phyloP scores from a whole-genome alignment of 2,329 filamentous ascomycete species.

The Sporothrix brunneoviolacea region DNA sequence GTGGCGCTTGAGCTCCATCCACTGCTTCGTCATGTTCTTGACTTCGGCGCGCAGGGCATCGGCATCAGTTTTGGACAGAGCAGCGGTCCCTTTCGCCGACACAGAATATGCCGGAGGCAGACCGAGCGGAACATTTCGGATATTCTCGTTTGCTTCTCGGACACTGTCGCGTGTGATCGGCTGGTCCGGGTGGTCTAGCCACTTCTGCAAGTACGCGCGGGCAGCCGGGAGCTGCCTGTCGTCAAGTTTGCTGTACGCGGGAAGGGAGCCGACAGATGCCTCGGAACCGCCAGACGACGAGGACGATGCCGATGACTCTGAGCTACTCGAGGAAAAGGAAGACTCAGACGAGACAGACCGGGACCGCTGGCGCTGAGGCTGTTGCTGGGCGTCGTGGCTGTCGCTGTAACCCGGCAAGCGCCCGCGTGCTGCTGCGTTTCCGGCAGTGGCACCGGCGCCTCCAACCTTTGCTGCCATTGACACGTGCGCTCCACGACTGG shows the following conservation, averaged over 20 bases:
- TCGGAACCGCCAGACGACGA: constrained; percentile 30
- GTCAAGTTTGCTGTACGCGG: constrained; percentile 44
- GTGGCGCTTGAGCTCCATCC: constrained; percentile 34
- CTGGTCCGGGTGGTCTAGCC: constrained; percentile 44
- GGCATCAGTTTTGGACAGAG: too few species aligned
- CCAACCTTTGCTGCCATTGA: not conserved
- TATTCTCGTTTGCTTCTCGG: constrained; percentile 26
- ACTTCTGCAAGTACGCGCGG: constrained; percentile 37
- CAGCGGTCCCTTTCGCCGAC: too few species aligned
- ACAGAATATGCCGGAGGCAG: not conserved
- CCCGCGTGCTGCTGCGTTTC: not conserved
- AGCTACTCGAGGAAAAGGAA: constrained; percentile 8
- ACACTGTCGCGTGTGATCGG: constrained; percentile 41
- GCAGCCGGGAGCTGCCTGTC: constrained; percentile 43
- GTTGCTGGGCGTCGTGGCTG: not conserved
- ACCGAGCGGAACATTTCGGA: not conserved
- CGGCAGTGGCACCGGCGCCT: not conserved
- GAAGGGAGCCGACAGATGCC: constrained; percentile 46
- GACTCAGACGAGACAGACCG: constrained; percentile 9
- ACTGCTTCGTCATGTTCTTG: constrained; percentile 37
- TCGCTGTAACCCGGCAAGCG: not conserved
- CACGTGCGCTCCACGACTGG: not conserved
- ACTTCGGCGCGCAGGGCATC: constrained; percentile 38
- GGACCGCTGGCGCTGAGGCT: not conserved
- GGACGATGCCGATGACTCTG: constrained; percentile 31